Evolutionary conservation across 169 alveolate genomes (phyloP).

Genomic region (Besnoitia besnoiti): DNA sequence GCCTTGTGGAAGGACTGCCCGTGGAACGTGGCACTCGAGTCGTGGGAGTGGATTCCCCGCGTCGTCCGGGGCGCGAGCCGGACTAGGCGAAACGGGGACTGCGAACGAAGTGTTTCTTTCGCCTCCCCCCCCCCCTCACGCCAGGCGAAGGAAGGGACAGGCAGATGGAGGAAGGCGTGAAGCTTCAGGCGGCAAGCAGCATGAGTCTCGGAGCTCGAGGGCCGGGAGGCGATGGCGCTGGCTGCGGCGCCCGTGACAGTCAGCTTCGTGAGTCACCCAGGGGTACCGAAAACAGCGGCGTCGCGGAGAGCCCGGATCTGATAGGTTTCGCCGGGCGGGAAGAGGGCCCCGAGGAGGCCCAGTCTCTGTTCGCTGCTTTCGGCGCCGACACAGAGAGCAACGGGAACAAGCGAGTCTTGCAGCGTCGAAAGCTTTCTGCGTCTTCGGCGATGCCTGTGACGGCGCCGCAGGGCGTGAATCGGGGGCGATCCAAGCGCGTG

Average conservation of each 20-base stretch:
- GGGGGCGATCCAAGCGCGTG: not conserved
- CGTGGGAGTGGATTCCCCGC: constrained; percentile 52
- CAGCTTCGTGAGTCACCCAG: too few species aligned
- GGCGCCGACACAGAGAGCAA: not conserved
- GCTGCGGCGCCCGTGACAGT: too few species aligned
- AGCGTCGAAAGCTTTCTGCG: not conserved
- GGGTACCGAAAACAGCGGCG: not conserved
- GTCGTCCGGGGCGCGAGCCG: not conserved
- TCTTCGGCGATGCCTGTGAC: not conserved
- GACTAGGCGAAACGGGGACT: not conserved
- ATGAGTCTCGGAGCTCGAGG: not conserved
- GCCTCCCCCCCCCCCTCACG: too few species aligned
- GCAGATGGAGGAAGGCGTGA: too few species aligned
- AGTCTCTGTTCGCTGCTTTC: not conserved
- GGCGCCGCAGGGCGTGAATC: not conserved
- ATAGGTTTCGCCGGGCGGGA: not conserved
- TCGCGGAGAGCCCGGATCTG: not conserved
- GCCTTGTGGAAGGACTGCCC: constrained; percentile 65
- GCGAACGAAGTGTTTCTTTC: too few species aligned
- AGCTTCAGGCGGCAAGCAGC: not conserved
- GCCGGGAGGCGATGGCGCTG: not conserved
- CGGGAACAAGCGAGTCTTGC: not conserved
- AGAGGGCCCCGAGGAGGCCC: not conserved
- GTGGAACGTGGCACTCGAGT: constrained; percentile 61
- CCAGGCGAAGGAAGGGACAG: too few species aligned